Base-by-base conservation (phyloP, 2,329 filamentous ascomycete species). In the Aschersonia sp. region DNA sequence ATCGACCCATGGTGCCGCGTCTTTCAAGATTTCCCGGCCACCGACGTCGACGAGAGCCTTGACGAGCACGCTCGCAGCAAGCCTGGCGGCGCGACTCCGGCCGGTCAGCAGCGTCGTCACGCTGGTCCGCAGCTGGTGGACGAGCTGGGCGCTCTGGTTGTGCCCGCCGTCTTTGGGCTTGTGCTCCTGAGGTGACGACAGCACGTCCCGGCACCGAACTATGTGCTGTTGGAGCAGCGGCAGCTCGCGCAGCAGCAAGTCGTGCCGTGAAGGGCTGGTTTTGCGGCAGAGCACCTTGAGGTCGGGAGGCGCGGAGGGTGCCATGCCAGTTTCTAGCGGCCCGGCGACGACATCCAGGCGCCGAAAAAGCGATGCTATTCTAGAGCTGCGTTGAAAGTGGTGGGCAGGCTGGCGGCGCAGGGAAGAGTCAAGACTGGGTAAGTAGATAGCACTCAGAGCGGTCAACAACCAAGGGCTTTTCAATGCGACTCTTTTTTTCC, bases 1-100 rank as follows among this genome's bases (percentile, higher is more conserved):
- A 54, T 77, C 73, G 51, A 92, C 81, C 85, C 90, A 95, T 3
- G 80, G 72, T 56, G 81, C 79, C 35, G 78, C 78, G 47, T 78
- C 79, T 52, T 81, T 79, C 50, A 96, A 71, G 49, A 84, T 78
- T 58, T 94, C 87, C 79, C 85, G 87, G 43, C 87, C 87, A 30
- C 88, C 88, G 41, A 84, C 78, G 57, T 96, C 89, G 42, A 95
- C 70, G 5, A 82, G 71, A 4, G 85, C 78, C 67, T 96, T 96
- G 63, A 88, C 76, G 45, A 96, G 66, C 12, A 85, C 80, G 42
- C 85, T 78, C 6, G 83, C 88, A 14, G 81, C 76, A 68, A 90
- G 94, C 57, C 87, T 78, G 42, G 83, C 86, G 56, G 88, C 79
- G 2, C 78, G 61, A 44, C 69, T 86, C 50, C 82, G 82, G 48